phyloP scores from a whole-genome alignment of 2,329 filamentous ascomycete species.

The Exophiala mesophila region DNA sequence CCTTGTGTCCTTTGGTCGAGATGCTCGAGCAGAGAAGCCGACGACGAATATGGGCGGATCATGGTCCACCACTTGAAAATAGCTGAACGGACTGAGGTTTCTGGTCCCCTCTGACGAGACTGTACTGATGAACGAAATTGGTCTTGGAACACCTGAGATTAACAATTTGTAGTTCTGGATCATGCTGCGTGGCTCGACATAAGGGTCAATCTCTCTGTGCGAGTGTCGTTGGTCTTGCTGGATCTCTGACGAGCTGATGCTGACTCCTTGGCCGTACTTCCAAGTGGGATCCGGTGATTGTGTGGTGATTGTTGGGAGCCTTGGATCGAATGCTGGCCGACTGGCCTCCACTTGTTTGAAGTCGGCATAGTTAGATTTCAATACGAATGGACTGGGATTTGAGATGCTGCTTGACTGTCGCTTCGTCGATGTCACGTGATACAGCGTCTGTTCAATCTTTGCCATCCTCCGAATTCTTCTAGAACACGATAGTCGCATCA shows the following conservation, averaged over 20 bases:
- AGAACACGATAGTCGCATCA: no score
- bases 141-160: conserved; percentile 1
- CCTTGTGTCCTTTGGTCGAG: conserved; percentile 71
- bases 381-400: background rate
- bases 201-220: background rate
- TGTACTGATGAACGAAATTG: conserved; percentile 2
- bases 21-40: conserved; percentile 52
- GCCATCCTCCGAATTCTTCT: no score
- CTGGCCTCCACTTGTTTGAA: background rate
- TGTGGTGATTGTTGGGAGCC: background rate
- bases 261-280: conserved; percentile 1
- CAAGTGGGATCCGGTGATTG: conserved; percentile 1
- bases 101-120: conserved; percentile 31
- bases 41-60: conserved; percentile 78
- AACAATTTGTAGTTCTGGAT: conserved; percentile 1
- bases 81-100: conserved; percentile 84
- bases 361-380: background rate
- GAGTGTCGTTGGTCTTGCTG: background rate
- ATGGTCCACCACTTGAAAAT: conserved; percentile 75
- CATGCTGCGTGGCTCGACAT: background rate
- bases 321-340: background rate
- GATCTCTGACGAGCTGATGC: background rate
- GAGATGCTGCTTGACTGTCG: no score
- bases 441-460: no score
- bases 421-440: no score